Evolutionary conservation across 2,329 filamentous ascomycete genomes (phyloP), one percentile per base, ranked within the genome.

Genomic region (Calonectria henricotiae): DNA sequence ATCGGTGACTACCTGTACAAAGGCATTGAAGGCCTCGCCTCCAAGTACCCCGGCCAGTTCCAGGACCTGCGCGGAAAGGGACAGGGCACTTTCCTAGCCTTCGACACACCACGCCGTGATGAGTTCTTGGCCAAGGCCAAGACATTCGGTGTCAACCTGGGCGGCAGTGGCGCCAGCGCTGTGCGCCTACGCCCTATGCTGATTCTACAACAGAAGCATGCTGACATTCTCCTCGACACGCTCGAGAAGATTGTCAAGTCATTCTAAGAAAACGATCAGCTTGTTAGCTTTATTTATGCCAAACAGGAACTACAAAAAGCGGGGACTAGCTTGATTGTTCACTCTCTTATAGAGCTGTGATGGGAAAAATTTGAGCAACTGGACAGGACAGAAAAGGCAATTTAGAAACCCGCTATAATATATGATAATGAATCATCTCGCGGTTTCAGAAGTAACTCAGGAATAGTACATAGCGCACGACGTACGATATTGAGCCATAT

Each of bases 1-100:
- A 92, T 94, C 15, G 95, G 95, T 71, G 89, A 92, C 76, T 96
- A 97, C 82, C 88, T 98, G 62, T 97, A 88, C 82, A 83, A 82
- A 69, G 90, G 91, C 70, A 87, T 98, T 61, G 88, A 93, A 83
- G 84, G 80, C 43, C 87, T 98, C 49, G 88, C 90, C 39, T 79
- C 87, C 79, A 89, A 90, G 81, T 96, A 94, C 82, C 95, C 95
- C 1, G 87, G 87, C 41, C 89, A 96, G 82, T 92, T 98, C 82
- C 84, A 90, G 80, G 96, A 97, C 85, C 88, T 98, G 71, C 90
- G 95, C 78, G 95, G 95, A 65, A 94, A 97, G 86, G 93, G 92
- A 61, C 92, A 93, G 85, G 95, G 95, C 75, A 98, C 95, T 11
- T 98, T 97, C 82, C 94, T 98, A 80, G 95, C 95, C 62, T 98